Percentiles rank a stretch among this genome's conserved stretches.
Evolutionary conservation across 2,329 filamentous ascomycete species (phyloP).

Genomic region (Microthyrium microscopicum): DNA sequence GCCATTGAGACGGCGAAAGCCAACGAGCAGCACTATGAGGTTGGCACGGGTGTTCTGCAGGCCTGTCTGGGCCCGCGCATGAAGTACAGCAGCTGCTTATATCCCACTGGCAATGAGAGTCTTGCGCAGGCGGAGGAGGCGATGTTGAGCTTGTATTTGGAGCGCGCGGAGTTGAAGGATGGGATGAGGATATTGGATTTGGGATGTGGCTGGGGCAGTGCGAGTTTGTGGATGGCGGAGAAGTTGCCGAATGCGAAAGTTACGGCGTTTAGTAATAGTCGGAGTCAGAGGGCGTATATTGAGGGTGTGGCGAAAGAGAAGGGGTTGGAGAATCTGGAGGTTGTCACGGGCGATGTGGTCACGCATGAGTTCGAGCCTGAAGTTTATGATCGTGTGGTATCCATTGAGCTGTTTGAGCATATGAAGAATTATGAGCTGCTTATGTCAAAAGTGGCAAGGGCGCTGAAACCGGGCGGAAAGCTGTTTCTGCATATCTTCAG

Average conservation of each 20-base stretch:
- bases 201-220: constrained; percentile 54
- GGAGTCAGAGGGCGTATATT: constrained; percentile 51
- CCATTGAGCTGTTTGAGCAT: constrained; percentile 58
- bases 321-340: constrained; percentile 41
- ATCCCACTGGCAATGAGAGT: constrained; percentile 42
- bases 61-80: constrained; percentile 49
- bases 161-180: constrained; percentile 40
- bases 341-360: constrained; percentile 51
- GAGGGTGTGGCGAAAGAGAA: constrained; percentile 39
- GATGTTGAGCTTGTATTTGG: constrained; percentile 48
- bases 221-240: constrained; percentile 48
- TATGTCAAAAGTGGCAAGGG: constrained; percentile 43
- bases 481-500: constrained; percentile 54
- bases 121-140: constrained; percentile 48
- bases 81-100: constrained; percentile 56
- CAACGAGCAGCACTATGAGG: constrained; percentile 58
- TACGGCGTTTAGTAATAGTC: constrained; percentile 53
- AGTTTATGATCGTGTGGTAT: constrained; percentile 47
- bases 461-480: constrained; percentile 46
- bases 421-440: constrained; percentile 61
- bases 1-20: constrained; percentile 46
- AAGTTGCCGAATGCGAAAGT: constrained; percentile 43
- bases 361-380: constrained; percentile 44
- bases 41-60: constrained; percentile 46
- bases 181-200: constrained; percentile 47